These are phyloP conservation scores for Aspergillus baeticus DNA, from an alignment of 495 filamentous ascomycete genomes.

Conservation along the genomic window DNA sequence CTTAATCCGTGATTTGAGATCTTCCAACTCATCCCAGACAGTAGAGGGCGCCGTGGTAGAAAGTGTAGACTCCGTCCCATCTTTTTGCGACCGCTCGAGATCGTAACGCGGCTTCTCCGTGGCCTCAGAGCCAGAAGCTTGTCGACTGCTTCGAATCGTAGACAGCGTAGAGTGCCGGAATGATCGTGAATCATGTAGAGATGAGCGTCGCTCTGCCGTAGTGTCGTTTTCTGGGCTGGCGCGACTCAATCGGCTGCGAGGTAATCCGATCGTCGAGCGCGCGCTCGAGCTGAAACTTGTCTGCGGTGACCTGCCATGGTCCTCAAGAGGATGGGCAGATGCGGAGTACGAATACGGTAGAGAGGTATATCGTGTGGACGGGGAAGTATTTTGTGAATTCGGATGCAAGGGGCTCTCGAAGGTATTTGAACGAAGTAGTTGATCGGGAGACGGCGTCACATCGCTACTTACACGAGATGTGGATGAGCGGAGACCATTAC, in stretches of 20 bases:
- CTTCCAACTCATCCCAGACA: slow-evolving; percentile 97
- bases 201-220: slow-evolving; percentile 46
- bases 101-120: slow-evolving; percentile 37
- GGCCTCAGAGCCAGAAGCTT: slow-evolving; percentile 47
- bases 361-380: slow-evolving; percentile 37
- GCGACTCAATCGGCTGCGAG: slow-evolving; percentile 38
- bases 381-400: slow-evolving; percentile 37
- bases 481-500: slow-evolving; percentile 38
- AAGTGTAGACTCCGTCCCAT: slow-evolving; percentile 76
- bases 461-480: slow-evolving; percentile 34
- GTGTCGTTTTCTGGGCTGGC: slow-evolving; percentile 40
- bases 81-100: slow-evolving; percentile 51
- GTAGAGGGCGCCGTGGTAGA: slow-evolving; percentile 88
- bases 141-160: slow-evolving; percentile 46
- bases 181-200: slow-evolving; percentile 43
- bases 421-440: slow-evolving; percentile 31
- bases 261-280: slow-evolving; percentile 43
- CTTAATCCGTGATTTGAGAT: slow-evolving; percentile 89
- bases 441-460: slow-evolving; percentile 43
- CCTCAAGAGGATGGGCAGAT: slow-evolving; percentile 53
- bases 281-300: slow-evolving; percentile 37
- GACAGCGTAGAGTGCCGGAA: slow-evolving; percentile 58
- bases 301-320: slow-evolving; percentile 41
- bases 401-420: slow-evolving; percentile 43
- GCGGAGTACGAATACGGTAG: slow-evolving; percentile 39